Percentiles rank a stretch among this genome's conserved stretches.
These are phyloP conservation scores for Trichomonas tenax DNA, from an alignment of 208 protist species.

Conservation along the genomic window DNA sequence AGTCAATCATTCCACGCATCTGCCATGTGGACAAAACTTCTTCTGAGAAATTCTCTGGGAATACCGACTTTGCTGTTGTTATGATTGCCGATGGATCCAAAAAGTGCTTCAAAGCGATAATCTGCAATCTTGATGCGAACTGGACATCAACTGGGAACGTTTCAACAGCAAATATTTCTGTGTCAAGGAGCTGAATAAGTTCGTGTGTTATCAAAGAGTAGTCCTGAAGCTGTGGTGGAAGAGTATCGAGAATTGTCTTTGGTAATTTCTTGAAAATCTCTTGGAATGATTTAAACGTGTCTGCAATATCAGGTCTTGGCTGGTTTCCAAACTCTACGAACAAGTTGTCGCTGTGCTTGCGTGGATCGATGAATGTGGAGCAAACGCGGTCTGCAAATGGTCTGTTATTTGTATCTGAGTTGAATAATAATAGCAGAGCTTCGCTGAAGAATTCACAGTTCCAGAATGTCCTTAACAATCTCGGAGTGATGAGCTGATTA, in stretches of 20 bases:
- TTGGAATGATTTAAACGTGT: neutral
- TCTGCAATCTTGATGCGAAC: neutral
- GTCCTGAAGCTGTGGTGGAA: neutral
- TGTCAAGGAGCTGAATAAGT: neutral
- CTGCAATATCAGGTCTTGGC: neutral
- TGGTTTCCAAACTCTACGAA: neutral
- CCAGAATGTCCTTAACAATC: neutral
- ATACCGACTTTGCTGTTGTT: neutral
- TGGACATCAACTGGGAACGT: neutral
- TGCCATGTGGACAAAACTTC: neutral
- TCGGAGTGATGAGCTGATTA: neutral
- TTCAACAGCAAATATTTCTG: neutral
- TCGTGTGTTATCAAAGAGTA: neutral
- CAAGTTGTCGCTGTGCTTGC: neutral
- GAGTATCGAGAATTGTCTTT: neutral
- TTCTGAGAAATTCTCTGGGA: neutral
- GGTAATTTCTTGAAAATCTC: neutral
- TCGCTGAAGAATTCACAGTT: neutral
- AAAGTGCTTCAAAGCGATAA: neutral
- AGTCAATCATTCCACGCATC: neutral
- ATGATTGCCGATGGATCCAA: neutral
- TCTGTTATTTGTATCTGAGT: neutral
- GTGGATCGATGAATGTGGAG: neutral
- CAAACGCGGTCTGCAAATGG: neutral
- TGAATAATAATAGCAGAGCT: neutral